phyloP scores from a whole-genome alignment of 2,329 filamentous ascomycete genomes.

The Venturia pyrina region DNA sequence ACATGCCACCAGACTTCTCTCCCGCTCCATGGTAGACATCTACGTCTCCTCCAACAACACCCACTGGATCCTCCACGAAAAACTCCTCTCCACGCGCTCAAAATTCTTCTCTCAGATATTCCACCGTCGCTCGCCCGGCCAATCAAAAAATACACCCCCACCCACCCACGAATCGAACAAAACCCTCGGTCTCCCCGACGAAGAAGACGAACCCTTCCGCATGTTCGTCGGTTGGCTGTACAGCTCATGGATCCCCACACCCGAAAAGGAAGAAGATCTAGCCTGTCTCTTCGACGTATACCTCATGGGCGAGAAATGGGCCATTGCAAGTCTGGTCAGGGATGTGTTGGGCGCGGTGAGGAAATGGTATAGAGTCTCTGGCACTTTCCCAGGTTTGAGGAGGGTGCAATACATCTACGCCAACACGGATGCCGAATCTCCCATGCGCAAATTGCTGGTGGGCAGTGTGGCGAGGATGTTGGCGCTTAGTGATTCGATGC shows the following conservation, averaged over 20 bases:
- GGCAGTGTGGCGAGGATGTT: slow-evolving; percentile 40
- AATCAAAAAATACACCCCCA: slow-evolving; percentile 2
- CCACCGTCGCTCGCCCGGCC: slow-evolving; percentile 22
- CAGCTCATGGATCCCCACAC: slow-evolving; percentile 33
- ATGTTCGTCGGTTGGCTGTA: slow-evolving; percentile 47
- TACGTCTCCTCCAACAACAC: slow-evolving; percentile 45
- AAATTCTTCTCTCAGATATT: slow-evolving; percentile 45
- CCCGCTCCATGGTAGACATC: slow-evolving; percentile 44
- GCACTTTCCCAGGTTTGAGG: slow-evolving; percentile 42
- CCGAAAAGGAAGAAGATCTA: slow-evolving; percentile 41
- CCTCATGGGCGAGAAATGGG: slow-evolving; percentile 44
- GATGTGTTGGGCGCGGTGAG: slow-evolving; percentile 41
- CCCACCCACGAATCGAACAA: slow-evolving; percentile 16
- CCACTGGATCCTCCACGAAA: slow-evolving; percentile 46
- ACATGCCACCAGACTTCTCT: slow-evolving; percentile 36
- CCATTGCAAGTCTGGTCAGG: slow-evolving; percentile 36
- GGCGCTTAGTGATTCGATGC: slow-evolving; percentile 38
- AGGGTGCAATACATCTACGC: slow-evolving; percentile 44
- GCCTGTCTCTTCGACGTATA: slow-evolving; percentile 43
- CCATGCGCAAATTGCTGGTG: slow-evolving; percentile 41
- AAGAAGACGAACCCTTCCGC: slow-evolving; percentile 42
- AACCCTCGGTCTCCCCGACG: slow-evolving; percentile 40
- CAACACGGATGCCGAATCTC: slow-evolving; percentile 36
- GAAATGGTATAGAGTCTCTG: slow-evolving; percentile 42
- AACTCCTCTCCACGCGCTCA: slow-evolving; percentile 44